A percentile compares a stretch with the other conserved stretches of the same genome.
phyloP scores from a whole-genome alignment of 805 yeast genomes.

The Allodekkera sacchari region DNA sequence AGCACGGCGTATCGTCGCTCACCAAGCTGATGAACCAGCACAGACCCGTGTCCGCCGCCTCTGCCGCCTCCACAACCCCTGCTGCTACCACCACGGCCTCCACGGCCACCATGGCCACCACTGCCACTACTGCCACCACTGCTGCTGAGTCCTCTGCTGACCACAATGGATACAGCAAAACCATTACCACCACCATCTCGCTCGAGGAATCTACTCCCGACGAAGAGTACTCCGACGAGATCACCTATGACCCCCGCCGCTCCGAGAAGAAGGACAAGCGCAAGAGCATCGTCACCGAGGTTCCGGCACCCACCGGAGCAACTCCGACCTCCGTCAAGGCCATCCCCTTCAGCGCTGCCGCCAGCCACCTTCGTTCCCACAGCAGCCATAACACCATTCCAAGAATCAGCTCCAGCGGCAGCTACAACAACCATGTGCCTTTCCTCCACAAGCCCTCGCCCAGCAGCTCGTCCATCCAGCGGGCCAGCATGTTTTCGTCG shows the following conservation, averaged over 20 bases:
- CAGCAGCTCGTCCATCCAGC: slow-evolving; percentile 2
- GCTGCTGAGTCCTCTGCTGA: slow-evolving; percentile 7
- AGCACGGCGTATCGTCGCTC: slow-evolving; percentile 23
- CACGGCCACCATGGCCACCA: not conserved
- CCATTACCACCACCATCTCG: slow-evolving; percentile 27
- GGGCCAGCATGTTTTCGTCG: slow-evolving; percentile 7
- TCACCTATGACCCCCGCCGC: slow-evolving; percentile 7
- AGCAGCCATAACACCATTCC: no score
- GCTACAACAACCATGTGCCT: slow-evolving; percentile 1
- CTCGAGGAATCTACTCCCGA: slow-evolving; percentile 27
- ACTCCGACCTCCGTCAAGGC: not conserved
- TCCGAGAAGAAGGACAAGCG: not conserved
- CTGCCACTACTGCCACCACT: slow-evolving; percentile 5
- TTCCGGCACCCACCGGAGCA: not conserved
- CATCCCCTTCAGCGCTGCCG: not conserved
- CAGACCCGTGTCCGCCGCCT: slow-evolving; percentile 9
- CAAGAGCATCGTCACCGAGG: slow-evolving; percentile 1
- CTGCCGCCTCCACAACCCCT: slow-evolving; percentile 14
- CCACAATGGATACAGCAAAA: slow-evolving; percentile 15
- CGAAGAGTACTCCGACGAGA: slow-evolving; percentile 9
- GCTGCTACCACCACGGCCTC: slow-evolving; percentile 2
- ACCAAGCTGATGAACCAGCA: slow-evolving; percentile 27
- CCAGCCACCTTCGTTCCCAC: no score
- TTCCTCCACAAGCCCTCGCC: slow-evolving; percentile 3
- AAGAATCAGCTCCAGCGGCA: slow-evolving; percentile 1